Evolutionary conservation across 2,329 filamentous ascomycete genomes (phyloP).

Genomic region (Hirsutella rhossiliensis): DNA sequence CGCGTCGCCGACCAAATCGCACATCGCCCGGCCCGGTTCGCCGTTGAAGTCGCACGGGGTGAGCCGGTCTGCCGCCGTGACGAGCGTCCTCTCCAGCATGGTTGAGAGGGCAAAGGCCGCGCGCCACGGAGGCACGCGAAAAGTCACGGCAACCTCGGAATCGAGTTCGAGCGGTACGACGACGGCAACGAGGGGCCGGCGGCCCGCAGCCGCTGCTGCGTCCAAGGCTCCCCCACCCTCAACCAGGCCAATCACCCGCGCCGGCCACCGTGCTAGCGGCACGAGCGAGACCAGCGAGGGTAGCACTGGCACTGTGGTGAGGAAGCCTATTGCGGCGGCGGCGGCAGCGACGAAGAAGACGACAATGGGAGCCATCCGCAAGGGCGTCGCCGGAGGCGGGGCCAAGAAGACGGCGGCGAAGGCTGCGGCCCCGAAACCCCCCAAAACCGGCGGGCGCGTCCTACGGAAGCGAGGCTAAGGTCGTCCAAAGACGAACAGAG

Average conservation of each 20-base stretch:
- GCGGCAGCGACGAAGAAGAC: constrained; percentile 33
- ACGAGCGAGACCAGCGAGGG: constrained; percentile 51
- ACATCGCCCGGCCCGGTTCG: constrained; percentile 46
- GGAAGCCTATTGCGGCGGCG: constrained; percentile 29
- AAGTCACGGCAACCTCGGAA: constrained; percentile 31
- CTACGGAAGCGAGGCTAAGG: constrained; percentile 38
- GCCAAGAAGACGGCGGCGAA: constrained; percentile 37
- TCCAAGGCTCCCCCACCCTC: constrained; percentile 20
- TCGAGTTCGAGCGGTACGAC: constrained; percentile 25
- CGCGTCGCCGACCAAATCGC: constrained; percentile 42
- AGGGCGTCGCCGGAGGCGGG: constrained; percentile 33
- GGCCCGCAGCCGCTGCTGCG: constrained; percentile 23
- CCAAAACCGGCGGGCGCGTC: constrained; percentile 37
- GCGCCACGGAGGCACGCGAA: constrained; percentile 34
- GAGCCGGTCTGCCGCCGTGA: constrained; percentile 26
- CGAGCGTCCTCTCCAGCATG: constrained; percentile 41
- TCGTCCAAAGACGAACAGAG: background rate
- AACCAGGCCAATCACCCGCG: constrained; percentile 29
- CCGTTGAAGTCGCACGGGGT: constrained; percentile 42
- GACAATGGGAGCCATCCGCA: constrained; percentile 41
- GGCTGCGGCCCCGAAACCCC: constrained; percentile 25
- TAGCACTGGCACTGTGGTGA: constrained; percentile 53
- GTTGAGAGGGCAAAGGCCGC: constrained; percentile 48
- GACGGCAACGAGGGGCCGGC: constrained; percentile 19
- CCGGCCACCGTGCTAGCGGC: constrained; percentile 41